Base-by-base conservation (phyloP, 345 rosid genomes). In the Ailanthus altissimus region DNA sequence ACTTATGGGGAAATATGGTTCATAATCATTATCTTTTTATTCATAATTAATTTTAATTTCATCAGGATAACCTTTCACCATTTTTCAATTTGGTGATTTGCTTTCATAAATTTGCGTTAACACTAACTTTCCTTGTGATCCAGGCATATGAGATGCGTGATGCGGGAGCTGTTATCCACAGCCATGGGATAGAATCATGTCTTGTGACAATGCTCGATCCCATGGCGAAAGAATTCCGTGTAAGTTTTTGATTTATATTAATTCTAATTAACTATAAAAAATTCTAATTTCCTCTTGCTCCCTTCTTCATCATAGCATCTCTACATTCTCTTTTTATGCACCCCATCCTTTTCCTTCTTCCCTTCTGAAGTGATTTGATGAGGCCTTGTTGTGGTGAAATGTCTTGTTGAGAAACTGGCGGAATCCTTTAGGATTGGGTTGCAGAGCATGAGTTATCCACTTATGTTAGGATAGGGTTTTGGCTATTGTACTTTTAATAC, bases 141-240 rank as follows among this genome's bases (percentile, higher is more conserved):
- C 83, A 96, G 98, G 94, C 96, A 68, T 92, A 92, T 77, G 87
- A 91, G 50, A 90, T 86, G 92, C 90, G 93, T 65, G 81, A 94
- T 89, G 97, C 99, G 64, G 99, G 99, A 75, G 93, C 98, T 79
- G 98, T 92, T 80, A 92, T 94, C 86, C 99, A 97, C 81, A 92
- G 98, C 80, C 99, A 94, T 81, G 99, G 99, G 75, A 88, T 97
- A 68, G 97, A 97, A 82, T 97, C 97, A 68, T 97, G 99, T 78
- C 90, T 97, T 54, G 98, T 86, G 66, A 97, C 99, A 9, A 97
- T 97, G 97, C 78, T 97, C 65, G 88, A 94, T 74, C 99, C 98
- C 26, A 83, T 74, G 56, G 87, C 95, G 71, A 97, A 88, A 83
- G 97, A 92, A 82, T 94, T 97, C 53, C 89, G 89, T 74, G 99